Evolutionary conservation across 352 stramenopile species (phyloP).

Genomic region (Globisporangium paroecandrum): DNA sequence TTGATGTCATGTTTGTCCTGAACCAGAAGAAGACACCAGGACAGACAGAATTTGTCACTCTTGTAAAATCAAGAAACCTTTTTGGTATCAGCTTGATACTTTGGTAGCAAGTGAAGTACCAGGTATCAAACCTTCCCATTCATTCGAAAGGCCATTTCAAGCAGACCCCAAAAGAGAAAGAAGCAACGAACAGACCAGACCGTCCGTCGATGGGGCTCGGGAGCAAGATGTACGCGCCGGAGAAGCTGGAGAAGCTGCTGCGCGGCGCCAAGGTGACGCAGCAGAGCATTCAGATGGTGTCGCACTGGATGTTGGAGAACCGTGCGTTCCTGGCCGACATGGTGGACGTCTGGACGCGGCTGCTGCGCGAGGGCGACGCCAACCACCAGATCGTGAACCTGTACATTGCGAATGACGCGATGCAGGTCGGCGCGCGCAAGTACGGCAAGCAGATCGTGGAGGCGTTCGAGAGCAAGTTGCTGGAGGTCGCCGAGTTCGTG

Average conservation of each 20-base stretch:
- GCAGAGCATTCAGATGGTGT: constrained; percentile 80
- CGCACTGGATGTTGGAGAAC: constrained; percentile 72
- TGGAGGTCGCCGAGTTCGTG: constrained; percentile 55
- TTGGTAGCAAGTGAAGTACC: neutral
- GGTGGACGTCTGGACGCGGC: constrained; percentile 50
- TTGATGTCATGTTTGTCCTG: too few relatives aligned
- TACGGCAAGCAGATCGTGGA: constrained; percentile 68
- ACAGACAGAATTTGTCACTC: too few relatives aligned
- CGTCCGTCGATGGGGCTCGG: constrained; percentile 13
- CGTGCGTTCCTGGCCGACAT: constrained; percentile 58
- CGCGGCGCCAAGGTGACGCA: constrained; percentile 71
- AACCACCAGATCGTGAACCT: constrained; percentile 80
- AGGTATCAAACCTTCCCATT: neutral
- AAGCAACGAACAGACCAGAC: neutral
- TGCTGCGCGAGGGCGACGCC: constrained; percentile 45
- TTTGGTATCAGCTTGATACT: neutral
- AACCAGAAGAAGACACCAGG: too few relatives aligned
- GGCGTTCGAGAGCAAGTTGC: constrained; percentile 53
- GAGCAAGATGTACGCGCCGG: constrained; percentile 31
- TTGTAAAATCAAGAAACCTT: too few relatives aligned
- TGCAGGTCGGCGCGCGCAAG: constrained; percentile 82
- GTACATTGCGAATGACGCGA: constrained; percentile 84
- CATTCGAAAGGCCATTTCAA: constrained; percentile 1
- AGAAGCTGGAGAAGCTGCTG: constrained; percentile 69
- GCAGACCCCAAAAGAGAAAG: neutral